phyloP scores from a whole-genome alignment of 306 rosid species.

The Herpetospermum pedunculosum region DNA sequence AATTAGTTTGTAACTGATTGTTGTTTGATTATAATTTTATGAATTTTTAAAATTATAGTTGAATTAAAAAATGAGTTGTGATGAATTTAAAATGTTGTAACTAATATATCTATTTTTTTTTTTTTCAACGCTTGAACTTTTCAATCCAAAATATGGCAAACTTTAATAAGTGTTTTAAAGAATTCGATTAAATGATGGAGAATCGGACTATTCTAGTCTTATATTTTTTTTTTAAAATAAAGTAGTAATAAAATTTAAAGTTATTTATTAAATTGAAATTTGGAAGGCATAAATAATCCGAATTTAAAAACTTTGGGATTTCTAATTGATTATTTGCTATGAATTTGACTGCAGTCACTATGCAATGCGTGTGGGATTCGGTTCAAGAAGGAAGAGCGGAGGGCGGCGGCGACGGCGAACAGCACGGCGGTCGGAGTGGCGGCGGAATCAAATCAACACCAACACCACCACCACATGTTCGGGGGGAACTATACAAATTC shows the following conservation, averaged over 20 bases:
- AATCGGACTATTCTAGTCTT: not conserved
- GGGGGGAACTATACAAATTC: not conserved
- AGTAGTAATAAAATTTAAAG: not conserved
- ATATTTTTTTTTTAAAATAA: not conserved
- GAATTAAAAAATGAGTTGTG: no score
- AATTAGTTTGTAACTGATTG: no score
- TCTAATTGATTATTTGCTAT: not conserved
- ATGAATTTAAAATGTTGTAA: no score
- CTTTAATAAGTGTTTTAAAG: not conserved
- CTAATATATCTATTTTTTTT: no score
- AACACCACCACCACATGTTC: constrained; percentile 1
- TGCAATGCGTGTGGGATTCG: constrained; percentile 99
- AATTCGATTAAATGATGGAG: not conserved
- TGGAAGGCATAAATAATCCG: not conserved
- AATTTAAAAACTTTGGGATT: not conserved
- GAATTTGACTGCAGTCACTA: constrained; percentile 44
- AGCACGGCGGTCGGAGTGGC: not conserved
- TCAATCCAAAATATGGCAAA: not conserved
- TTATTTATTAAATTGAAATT: not conserved
- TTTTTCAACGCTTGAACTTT: no score
- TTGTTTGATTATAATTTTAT: no score
- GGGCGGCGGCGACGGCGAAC: constrained; percentile 14
- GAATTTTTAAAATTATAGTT: no score
- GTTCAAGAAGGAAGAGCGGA: constrained; percentile 86
- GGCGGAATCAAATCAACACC: constrained; percentile 1